Percentiles rank a stretch among this genome's conserved stretches.
These are phyloP conservation scores for Aspergillus nidulans DNA, from an alignment of 495 filamentous ascomycete genomes.

Conservation along the genomic window DNA sequence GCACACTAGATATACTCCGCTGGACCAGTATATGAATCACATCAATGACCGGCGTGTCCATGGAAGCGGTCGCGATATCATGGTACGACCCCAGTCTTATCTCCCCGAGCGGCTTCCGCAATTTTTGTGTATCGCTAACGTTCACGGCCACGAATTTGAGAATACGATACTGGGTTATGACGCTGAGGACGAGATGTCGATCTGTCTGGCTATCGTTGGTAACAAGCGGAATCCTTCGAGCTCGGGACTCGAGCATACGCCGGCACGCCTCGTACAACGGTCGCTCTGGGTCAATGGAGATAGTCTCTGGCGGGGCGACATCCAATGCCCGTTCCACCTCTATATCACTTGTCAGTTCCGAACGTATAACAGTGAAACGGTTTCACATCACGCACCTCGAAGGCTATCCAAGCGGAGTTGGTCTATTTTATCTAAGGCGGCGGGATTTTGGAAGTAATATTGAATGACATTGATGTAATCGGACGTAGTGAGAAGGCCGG, in stretches of 20 bases:
- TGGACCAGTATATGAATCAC: conserved; percentile 94
- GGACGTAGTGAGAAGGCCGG: conserved; percentile 88
- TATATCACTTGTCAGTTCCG: conserved; percentile 27
- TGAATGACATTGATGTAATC: conserved; percentile 99
- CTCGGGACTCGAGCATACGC: conserved; percentile 87
- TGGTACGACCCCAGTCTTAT: conserved; percentile 83
- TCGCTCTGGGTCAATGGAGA: conserved; percentile 83
- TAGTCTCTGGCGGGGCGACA: conserved; percentile 87
- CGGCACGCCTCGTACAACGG: conserved; percentile 95
- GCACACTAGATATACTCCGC: conserved; percentile 89
- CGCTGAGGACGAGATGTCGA: conserved; percentile 88
- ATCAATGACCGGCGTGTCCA: conserved; percentile 92
- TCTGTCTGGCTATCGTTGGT: conserved; percentile 94
- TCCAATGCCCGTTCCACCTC: conserved; percentile 94
- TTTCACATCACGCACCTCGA: conserved; percentile 53
- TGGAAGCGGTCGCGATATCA: conserved; percentile 73
- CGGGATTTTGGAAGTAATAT: conserved; percentile 98
- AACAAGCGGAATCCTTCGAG: conserved; percentile 88
- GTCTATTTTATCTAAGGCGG: conserved; percentile 81
- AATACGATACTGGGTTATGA: conserved; percentile 96
- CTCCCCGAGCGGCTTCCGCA: conserved; percentile 82
- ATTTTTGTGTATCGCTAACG: conserved; percentile 80
- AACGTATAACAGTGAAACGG: not conserved
- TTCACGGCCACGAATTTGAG: conserved; percentile 99
- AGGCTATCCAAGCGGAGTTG: conserved; percentile 92